Evolutionary conservation across 257 asterid genomes (phyloP).

Genomic region (Leonotis leonurus): DNA sequence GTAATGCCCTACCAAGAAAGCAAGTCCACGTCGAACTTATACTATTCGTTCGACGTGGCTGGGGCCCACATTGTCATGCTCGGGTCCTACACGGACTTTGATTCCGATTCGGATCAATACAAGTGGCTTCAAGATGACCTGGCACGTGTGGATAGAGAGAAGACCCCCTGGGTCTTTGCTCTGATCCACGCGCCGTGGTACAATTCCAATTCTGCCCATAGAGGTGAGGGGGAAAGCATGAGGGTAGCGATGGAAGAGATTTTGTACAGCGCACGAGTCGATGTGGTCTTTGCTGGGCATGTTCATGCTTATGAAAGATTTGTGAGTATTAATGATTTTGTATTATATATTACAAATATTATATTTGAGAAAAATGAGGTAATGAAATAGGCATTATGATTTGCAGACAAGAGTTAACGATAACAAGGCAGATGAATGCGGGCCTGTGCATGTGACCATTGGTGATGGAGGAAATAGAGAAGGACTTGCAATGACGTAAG

Average conservation of each 20-base stretch:
- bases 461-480: constrained; percentile 97
- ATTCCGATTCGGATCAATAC: constrained; percentile 47
- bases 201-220: constrained; percentile 62
- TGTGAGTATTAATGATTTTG: constrained; percentile 37
- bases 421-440: constrained; percentile 58
- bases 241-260: constrained; percentile 55
- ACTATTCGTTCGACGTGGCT: constrained; percentile 63
- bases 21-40: constrained; percentile 52
- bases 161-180: constrained; percentile 65
- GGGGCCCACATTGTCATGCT: constrained; percentile 68
- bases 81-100: constrained; percentile 69
- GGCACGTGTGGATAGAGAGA: constrained; percentile 34
- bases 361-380: too few species aligned
- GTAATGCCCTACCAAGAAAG: constrained; percentile 62
- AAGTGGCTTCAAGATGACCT: constrained; percentile 62
- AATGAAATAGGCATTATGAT: background rate
- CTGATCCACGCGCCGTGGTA: constrained; percentile 86
- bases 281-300: constrained; percentile 63
- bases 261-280: constrained; percentile 54
- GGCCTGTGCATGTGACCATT: constrained; percentile 63
- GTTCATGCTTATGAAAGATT: constrained; percentile 88
- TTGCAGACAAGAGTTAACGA: constrained; percentile 64
- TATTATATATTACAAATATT: background rate
- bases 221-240: constrained; percentile 79
- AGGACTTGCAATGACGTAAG: constrained; percentile 77